Base-by-base conservation (phyloP, 2,329 filamentous ascomycete genomes). In the Aspergillus luchuensis region DNA sequence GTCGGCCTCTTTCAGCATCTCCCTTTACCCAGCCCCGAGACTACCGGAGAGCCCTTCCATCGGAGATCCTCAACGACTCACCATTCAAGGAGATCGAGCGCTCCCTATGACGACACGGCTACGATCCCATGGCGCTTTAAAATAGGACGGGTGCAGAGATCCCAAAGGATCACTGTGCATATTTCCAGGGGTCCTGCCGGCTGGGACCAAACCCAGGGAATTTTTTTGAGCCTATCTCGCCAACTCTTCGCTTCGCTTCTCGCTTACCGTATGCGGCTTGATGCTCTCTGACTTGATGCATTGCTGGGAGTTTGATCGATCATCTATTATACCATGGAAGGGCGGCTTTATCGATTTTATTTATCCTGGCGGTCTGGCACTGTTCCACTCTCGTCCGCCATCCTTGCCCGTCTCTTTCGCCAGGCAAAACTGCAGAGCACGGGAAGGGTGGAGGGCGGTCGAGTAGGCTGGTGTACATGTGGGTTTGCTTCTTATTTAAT, bases 1-100 rank as follows among this genome's bases (percentile, higher is more conserved):
- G 76, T 33, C 76, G 75, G 17, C 76, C 76, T 53, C 65, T 70
- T 28, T 74, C 72, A 39, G 67, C 72, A 39, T 79, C 77, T 3
- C 76, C 76, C n/a, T 77, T 79, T 60, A 72, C 76, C 38, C 75
- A 77, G 55, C 73, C 76, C 25, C 68, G 73, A 64, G 74, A 77
- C 62, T 74, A 76, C 62, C 75, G 72, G 54, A 70, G 75, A 54
- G 67, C 62, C 33, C 63, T 76, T 38, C 73, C 72, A 28, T 75
- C 74, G 56, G 72, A 76, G 56, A 66, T 72, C 64, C 63, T 74
- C 30, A 66, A 65, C 23, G 69, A 72, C 43, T 71, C 68, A n/a
- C 62, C 68, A 21, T 68, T 63, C 60, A 69, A 70, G 52, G 58
- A 64, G 10, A 48, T 61, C 50, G 59, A 58, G 56, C 60, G 65